These are phyloP conservation scores for Diaporthe destruens DNA, from an alignment of 2,329 filamentous ascomycete species.

Conservation along the genomic window DNA sequence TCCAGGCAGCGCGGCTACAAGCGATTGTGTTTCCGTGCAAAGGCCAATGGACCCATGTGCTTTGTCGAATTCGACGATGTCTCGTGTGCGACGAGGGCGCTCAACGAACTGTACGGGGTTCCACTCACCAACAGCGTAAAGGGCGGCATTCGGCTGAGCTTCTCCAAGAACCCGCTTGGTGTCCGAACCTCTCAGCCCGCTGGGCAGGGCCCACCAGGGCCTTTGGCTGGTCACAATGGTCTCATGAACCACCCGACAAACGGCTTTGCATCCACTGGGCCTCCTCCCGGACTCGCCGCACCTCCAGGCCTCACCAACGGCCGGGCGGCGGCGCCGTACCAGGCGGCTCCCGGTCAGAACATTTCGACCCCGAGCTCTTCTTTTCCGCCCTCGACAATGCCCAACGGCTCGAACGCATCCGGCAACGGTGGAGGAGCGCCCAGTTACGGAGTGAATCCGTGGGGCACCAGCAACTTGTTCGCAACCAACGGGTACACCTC, in stretches of 20 bases:
- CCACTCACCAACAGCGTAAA: slow-evolving; percentile 92
- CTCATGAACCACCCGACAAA: slow-evolving; percentile 66
- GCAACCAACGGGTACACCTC: slow-evolving; percentile 5
- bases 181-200: slow-evolving; percentile 83
- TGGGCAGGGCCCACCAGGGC: slow-evolving; percentile 54
- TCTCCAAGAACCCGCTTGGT: slow-evolving; percentile 96
- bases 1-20: slow-evolving; percentile 96
- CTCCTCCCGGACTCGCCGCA: slow-evolving; percentile 83
- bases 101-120: slow-evolving; percentile 90
- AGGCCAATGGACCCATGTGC: slow-evolving; percentile 97
- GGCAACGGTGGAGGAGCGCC: slow-evolving; percentile 13
- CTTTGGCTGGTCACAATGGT: slow-evolving; percentile 69
- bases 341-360: slow-evolving; percentile 23
- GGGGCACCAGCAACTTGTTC: slow-evolving; percentile 29
- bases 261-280: slow-evolving; percentile 77
- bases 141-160: slow-evolving; percentile 93
- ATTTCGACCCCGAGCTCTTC: slow-evolving; percentile 11
- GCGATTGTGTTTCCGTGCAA: slow-evolving; percentile 92
- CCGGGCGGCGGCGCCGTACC: slow-evolving; percentile 42
- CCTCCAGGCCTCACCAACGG: slow-evolving; percentile 75
- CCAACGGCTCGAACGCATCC: slow-evolving; percentile 5
- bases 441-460: slow-evolving; percentile 28
- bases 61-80: slow-evolving; percentile 98
- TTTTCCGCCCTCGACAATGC: slow-evolving; percentile 23
- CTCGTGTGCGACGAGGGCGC: slow-evolving; percentile 89